These are phyloP conservation scores for Claviceps sp. DNA, from an alignment of 2,329 filamentous ascomycete genomes.

Conservation along the genomic window DNA sequence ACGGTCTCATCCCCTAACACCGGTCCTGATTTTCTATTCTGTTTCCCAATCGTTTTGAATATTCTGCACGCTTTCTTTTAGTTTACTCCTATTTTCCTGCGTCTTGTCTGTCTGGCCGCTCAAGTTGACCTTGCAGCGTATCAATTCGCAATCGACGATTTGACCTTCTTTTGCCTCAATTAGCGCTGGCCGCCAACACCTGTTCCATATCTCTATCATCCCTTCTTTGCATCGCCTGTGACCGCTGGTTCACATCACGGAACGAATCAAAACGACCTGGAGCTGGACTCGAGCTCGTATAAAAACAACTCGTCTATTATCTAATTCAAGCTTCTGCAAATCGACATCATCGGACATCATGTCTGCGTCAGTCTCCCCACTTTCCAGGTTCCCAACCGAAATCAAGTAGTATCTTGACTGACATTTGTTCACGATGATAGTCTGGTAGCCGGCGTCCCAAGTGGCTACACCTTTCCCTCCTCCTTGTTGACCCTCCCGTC, in stretches of 20 bases:
- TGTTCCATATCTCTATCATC: background rate
- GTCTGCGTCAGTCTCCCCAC: constrained; percentile 5
- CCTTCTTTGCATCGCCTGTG: background rate
- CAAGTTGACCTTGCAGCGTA: background rate
- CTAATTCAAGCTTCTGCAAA: background rate
- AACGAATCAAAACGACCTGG: constrained; percentile 2
- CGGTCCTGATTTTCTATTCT: constrained; percentile 12
- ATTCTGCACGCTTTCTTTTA: constrained; percentile 5
- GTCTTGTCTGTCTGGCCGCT: background rate
- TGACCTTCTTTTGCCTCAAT: background rate
- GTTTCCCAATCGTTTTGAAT: constrained; percentile 11
- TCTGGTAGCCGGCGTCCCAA: constrained; percentile 49
- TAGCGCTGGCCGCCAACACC: background rate
- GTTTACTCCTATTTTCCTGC: background rate
- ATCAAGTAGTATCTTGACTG: background rate
- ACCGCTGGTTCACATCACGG: background rate
- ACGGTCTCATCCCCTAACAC: constrained; percentile 14
- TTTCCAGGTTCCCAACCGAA: background rate
- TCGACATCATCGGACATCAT: background rate
- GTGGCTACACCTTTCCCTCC: constrained; percentile 44
- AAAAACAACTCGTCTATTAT: background rate
- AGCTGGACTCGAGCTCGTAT: constrained; percentile 10
- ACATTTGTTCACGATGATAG: constrained; percentile 19
- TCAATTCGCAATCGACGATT: background rate
- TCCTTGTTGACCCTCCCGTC: constrained; percentile 15